phyloP scores from a whole-genome alignment of 164 flowering plant species.

The grape (Vitis vinifera) region ASM3070453v1 NC_081807.1:19382501-19383000 shows the following conservation, averaged over 20 bases:
- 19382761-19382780: not conserved
- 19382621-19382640: no score
- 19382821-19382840: not conserved
- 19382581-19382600: slow-evolving; percentile 14
- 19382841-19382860: not conserved
- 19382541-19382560: not conserved
- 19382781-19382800: not conserved
- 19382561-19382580: not conserved
- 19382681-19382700: not conserved
- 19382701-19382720: not conserved
- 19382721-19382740: not conserved
- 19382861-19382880: no score
- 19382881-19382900: not conserved
- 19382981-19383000: not conserved
- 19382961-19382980: not conserved
- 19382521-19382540: slow-evolving; percentile 20
- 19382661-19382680: not conserved
- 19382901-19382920: not conserved
- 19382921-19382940: not conserved
- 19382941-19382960: not conserved
- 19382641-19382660: not conserved
- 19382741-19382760: not conserved
- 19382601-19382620: no score
- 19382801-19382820: not conserved
- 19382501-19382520: slow-evolving; percentile 15